Conservation (phyloP, 768 basidiomycete genomes). For the Mycena metata region DNA sequence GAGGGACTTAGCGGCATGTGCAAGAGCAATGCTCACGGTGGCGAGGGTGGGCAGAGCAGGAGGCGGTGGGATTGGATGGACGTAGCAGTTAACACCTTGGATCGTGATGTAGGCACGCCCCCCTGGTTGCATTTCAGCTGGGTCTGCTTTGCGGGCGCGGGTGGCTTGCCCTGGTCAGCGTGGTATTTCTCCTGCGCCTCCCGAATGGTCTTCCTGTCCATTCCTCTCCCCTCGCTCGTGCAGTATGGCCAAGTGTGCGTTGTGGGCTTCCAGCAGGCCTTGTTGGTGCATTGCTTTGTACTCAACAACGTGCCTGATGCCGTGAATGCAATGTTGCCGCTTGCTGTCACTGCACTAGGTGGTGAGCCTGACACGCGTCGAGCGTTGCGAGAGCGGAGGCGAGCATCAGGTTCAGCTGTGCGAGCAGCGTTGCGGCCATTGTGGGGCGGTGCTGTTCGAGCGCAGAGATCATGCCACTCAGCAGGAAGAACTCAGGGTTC, state of each 20-base stretch:
- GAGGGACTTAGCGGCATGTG: no score
- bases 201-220: constrained; percentile 1
- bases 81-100: no score
- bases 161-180: not conserved
- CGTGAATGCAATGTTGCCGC: no score
- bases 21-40: no score
- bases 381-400: not conserved
- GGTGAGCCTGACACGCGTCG: not conserved
- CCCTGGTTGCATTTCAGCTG: no score
- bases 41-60: no score
- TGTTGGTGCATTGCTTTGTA: not conserved
- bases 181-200: not conserved
- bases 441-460: not conserved
- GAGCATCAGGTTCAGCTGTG: not conserved
- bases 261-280: not conserved
- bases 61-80: no score
- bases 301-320: no score
- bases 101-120: no score
- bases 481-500: no score
- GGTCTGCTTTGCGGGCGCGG: not conserved
- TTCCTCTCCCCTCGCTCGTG: constrained; percentile 7
- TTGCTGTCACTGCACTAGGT: no score
- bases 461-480: not conserved
- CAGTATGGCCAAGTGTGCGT: constrained; percentile 18
- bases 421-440: not conserved